These are phyloP conservation scores for Oryza punctata DNA, from an alignment of 176 grass and related monocot species.

Conservation along the genomic window DNA sequence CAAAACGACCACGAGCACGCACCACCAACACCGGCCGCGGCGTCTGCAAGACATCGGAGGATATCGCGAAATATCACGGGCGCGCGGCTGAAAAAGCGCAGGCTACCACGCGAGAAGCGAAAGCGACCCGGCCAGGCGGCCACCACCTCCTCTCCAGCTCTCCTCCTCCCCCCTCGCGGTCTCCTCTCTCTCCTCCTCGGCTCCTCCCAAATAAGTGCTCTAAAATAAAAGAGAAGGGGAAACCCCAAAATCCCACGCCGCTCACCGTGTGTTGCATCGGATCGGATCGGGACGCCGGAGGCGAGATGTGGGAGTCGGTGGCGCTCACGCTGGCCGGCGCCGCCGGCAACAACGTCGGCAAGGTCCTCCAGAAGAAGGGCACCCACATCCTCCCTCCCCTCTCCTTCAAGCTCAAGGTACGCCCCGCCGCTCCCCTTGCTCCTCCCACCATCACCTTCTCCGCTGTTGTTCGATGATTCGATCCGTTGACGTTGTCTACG, in stretches of 20 bases:
- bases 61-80: conserved; percentile 7
- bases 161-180: background rate
- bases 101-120: conserved; percentile 13
- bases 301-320: conserved; percentile 90
- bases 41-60: background rate
- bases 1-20: background rate
- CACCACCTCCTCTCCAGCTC: background rate
- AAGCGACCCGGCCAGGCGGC: conserved; percentile 13
- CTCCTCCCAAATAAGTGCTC: conserved; percentile 20
- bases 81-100: conserved; percentile 32
- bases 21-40: background rate
- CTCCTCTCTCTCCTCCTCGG: conserved; percentile 18
- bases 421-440: background rate
- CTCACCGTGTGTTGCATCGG: conserved; percentile 11
- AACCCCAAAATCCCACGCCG: conserved; percentile 9
- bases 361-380: conserved; percentile 98
- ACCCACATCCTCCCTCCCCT: conserved; percentile 95
- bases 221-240: conserved; percentile 12
- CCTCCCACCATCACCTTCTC: background rate
- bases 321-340: conserved; percentile 81
- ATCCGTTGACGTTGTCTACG: background rate
- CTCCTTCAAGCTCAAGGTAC: conserved; percentile 98
- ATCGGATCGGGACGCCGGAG: conserved; percentile 17
- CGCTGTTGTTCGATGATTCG: background rate
- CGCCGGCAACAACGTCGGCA: conserved; percentile 97